Base-by-base conservation (phyloP, 768 basidiomycete species). In the Serendipita sp. region DNA sequence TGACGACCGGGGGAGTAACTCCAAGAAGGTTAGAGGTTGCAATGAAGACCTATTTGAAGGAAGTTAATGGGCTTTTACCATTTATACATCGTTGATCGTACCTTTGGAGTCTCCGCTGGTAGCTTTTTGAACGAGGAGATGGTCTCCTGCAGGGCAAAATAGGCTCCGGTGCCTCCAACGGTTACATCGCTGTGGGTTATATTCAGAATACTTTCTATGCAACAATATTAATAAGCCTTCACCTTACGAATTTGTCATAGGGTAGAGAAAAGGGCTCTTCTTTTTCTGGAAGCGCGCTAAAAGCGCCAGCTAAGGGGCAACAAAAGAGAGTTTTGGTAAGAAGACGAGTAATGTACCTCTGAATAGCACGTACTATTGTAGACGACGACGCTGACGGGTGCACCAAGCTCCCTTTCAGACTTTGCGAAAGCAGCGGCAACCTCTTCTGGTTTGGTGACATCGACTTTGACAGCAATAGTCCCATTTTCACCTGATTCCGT, bases 361-460 rank as follows among this genome's bases (percentile, higher is more conserved):
- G 31, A 52, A 13, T 6, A 23, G 10, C 16, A 34, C 55, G 3
- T 36, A 60, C 55, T 36, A n/a, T 60, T 60, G 55, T 5, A 60
- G 16, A 60, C 55, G 34, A 60, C 55, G 10, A 60, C 34, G 55
- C 34, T 60, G 13, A 60, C 55, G 18, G 55, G 55, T n/a, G 55
- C 55, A 8, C 55, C 55, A 36, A 60, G 34, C 55, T 60, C 55
- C 34, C 31, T 29, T 27, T 60, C 55, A 3, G 55, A 23, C 8
- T 3, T 60, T n/a, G 33, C 55, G 2, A 60, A 60, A 10, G 55
- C 55, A 27, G 55, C 55, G 3, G 23, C n/a, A 31, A 60, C 27
- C 55, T 60, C 55, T 23, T 29, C 55, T 34, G 55, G 55, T n/a
- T 60, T 60, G 55, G 55, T 34, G 34, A 60, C 55, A 34, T 60